phyloP scores from a whole-genome alignment of 805 yeast genomes.

The Metahyphopichia silvanorum region DNA sequence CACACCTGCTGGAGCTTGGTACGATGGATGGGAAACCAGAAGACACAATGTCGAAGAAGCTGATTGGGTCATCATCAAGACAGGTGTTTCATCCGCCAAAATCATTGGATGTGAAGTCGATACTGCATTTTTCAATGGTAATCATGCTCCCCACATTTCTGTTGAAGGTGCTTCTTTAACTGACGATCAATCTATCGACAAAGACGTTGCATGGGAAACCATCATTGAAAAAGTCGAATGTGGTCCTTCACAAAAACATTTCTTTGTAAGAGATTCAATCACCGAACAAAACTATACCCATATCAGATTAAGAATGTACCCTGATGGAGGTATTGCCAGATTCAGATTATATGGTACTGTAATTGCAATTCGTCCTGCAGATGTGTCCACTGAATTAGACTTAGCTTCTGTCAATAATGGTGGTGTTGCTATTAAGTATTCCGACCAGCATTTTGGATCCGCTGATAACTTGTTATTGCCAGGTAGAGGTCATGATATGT shows the following conservation, averaged over 20 bases:
- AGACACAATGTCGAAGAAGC: conserved; percentile 83
- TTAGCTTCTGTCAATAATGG: conserved; percentile 83
- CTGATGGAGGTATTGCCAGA: conserved; percentile 97
- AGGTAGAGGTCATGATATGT: conserved; percentile 94
- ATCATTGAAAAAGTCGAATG: conserved; percentile 73
- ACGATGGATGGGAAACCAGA: conserved; percentile 98
- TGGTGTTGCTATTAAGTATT: conserved; percentile 77
- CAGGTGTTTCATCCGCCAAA: conserved; percentile 82
- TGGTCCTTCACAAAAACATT: conserved; percentile 86
- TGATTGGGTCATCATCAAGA: conserved; percentile 81
- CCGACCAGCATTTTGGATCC: conserved; percentile 93
- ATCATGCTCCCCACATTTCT: conserved; percentile 87
- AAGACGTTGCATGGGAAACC: conserved; percentile 60
- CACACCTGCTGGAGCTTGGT: conserved; percentile 91
- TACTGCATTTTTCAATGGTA: conserved; percentile 92
- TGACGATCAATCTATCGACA: conserved; percentile 29
- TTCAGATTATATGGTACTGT: conserved; percentile 87
- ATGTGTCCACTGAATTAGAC: conserved; percentile 50
- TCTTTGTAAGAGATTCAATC: conserved; percentile 58
- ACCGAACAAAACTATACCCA: conserved; percentile 73
- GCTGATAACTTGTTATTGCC: conserved; percentile 88
- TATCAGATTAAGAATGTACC: conserved; percentile 85
- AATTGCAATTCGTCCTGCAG: conserved; percentile 61
- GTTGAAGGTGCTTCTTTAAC: conserved; percentile 63
- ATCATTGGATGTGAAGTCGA: conserved; percentile 85